Evolutionary conservation across 495 filamentous ascomycete genomes (phyloP), one percentile per base, ranked within the genome.

Genomic region (Lentithecium fluviatile): DNA sequence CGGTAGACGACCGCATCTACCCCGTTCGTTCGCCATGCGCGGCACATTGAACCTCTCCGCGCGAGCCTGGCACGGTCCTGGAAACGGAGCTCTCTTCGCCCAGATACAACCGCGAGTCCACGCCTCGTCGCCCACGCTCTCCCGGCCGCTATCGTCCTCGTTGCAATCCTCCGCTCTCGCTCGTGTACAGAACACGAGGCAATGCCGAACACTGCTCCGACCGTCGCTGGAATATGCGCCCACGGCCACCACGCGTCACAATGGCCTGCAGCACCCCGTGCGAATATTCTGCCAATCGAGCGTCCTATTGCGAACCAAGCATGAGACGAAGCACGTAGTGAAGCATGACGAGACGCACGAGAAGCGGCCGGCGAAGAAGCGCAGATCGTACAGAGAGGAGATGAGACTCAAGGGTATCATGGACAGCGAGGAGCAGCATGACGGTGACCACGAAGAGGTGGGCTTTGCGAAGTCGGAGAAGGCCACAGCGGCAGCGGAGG

Each of bases 401-500:
- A 69, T 65, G 45, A 58, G 69, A 56, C 54, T 58, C 25, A 68
- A 65, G 62, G 52, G 65, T 52, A 24, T 42, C 25, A 34, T 64
- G n/a, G 67, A 74, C 24, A 43, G 63, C 11, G 76, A 78, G 52
- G 70, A 74, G 45, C 67, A 74, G 45, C 67, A 73, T 25, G 71
- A 80, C 24, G 79, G 81, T 51, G 77, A 80, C n/a, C 76, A 80
- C 8, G 74, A 73, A 37, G 78, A 80, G n/a, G 69, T 80, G 63
- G 84, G 79, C 29, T 89, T 89, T 68, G 80, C 77, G 64, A 74
- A 82, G 23, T 84, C 85, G 0, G 91, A 93, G 73, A 90, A 88
- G 73, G 94, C 91, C 36, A 81, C 83, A 3, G 86, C 92, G 70
- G 93, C 91, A n/a, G 85, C 91, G 3, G 85, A 97, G 65, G 77